A percentile compares a stretch with the other conserved stretches of the same genome.
These are phyloP conservation scores for Pythium phragmitis DNA, from an alignment of 352 stramenopile genomes.

Conservation along the genomic window DNA sequence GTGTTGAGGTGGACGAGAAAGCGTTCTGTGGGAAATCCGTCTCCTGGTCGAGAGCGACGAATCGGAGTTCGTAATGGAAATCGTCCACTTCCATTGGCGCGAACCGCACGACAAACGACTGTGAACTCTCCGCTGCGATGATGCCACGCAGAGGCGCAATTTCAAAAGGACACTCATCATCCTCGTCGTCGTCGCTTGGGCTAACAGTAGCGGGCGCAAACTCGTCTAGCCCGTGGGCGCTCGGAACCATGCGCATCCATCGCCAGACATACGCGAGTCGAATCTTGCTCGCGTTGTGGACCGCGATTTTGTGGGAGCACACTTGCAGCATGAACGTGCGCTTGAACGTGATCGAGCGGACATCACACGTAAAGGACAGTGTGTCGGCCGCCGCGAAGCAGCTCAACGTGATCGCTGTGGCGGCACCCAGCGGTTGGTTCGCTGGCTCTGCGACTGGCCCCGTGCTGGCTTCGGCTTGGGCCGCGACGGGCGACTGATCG, in stretches of 20 bases:
- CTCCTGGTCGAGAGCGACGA: constrained; percentile 27
- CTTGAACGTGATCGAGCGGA: constrained; percentile 60
- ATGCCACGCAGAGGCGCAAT: constrained; percentile 64
- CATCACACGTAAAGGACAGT: constrained; percentile 62
- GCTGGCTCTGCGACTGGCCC: constrained; percentile 38
- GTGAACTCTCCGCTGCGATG: constrained; percentile 52
- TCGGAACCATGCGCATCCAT: constrained; percentile 36
- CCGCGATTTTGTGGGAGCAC: constrained; percentile 63
- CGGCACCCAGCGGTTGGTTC: constrained; percentile 37
- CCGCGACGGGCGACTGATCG: constrained; percentile 6
- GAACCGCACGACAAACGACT: constrained; percentile 88
- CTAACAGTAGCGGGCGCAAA: constrained; percentile 13
- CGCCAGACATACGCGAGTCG: constrained; percentile 54
- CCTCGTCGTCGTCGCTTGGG: constrained; percentile 15
- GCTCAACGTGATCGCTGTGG: constrained; percentile 41
- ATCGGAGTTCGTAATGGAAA: constrained; percentile 66
- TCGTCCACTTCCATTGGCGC: constrained; percentile 90
- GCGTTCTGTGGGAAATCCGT: neutral
- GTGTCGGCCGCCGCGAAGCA: constrained; percentile 73
- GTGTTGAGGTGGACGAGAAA: neutral
- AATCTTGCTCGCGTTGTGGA: constrained; percentile 80
- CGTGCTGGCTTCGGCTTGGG: constrained; percentile 14
- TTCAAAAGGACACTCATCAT: constrained; percentile 85
- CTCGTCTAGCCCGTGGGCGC: constrained; percentile 2
- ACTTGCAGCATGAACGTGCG: constrained; percentile 88